Evolutionary conservation across 345 rosid genomes (phyloP), one percentile per base, ranked within the genome.

Genomic region (Pseudoturritis turrita): DNA sequence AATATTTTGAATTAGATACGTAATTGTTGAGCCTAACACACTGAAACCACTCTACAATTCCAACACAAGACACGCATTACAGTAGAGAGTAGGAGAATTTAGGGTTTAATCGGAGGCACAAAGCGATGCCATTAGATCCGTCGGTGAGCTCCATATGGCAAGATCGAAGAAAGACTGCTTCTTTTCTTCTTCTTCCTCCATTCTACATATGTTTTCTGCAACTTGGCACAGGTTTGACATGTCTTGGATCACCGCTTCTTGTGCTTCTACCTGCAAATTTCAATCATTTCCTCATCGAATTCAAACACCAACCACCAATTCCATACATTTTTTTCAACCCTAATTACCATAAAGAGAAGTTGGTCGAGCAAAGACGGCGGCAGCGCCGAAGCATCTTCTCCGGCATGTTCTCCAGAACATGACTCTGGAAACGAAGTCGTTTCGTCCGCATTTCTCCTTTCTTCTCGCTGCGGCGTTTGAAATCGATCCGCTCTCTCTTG

Each of bases 141-240:
- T 76, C 0, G 96, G 95, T 2, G 96, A 88, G 44, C 81, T 78
- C 98, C 97, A 94, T n/a, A 94, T 65, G 1, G 83, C 84, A 72
- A 89, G 88, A 77, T 85, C 80, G 6, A 85, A 62, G 26, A 81
- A 78, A 0, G 80, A 63, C 40, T 86, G 79, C 19, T 72, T 84
- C 11, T 70, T 51, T 11, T 54, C 62, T 47, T 87, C 89, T 76
- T 85, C 83, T 80, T 86, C 82, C 45, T 80, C 85, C 3, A 81
- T 62, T 51, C 66, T 61, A 79, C 89, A 87, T 60, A 83, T 59
- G 60, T 86, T 82, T 52, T 94, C 97, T 3, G 88, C 87, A 31
- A 79, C 79, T 62, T 85, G 87, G 57, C 98, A 94, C 44, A 88
- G 31, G 68, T 81, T 83, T 1, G 89, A 82, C 4, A 84, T 74